Evolutionary conservation across 164 flowering plant species (phyloP), one percentile per base, ranked within the genome.

Genomic region (grape (Vitis vinifera)): DNA sequence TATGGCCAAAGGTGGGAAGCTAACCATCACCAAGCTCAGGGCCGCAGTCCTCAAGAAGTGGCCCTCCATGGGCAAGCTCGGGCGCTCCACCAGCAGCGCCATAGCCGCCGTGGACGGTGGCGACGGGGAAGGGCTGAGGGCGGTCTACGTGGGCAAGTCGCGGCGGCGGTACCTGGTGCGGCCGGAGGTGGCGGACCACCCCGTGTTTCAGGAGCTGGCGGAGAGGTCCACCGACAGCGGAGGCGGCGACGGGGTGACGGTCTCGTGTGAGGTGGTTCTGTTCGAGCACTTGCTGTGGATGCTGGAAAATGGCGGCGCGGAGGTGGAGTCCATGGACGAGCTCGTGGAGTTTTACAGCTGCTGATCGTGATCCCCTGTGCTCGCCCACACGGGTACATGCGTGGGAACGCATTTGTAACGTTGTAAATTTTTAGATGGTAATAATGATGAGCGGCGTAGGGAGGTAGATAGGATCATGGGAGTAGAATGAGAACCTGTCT

Each of bases 201-300:
- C 97, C 0, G 76, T 94, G 3, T 85, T 94, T 47, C 86, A 79
- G 27, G 93, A 83, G 75, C 91, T 94, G 16, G 77, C 87, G 0
- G 91, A 84, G 37, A 65, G 78, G 73, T 82, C 80, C 3, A 12
- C 84, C 16, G 79, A 62, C 14, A 77, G 63, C 17, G 79, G 58
- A 13, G 86, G 68, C 9, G 81, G 10, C 1, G 76, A 57, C 1
- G 75, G 61, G 8, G 30, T 84, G 4, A 75, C 77, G 8, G 88
- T 91, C 3, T 80, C 85, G 0, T 94, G 99, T 55, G 99, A 94
- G 80, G 97, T 94, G 8, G 99, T 94, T 11, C 60, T 94, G 80
- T 94, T 94, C 61, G 97, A 94, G 63, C 98, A 94, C 76, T 76
- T 94, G 74, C 84, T 94, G 10, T 94, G 99, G 99, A 92, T 92